A percentile compares a stretch with the other conserved stretches of the same genome.
Conservation (phyloP, 805 yeast genomes). For the Starmerella bombi region DNA sequence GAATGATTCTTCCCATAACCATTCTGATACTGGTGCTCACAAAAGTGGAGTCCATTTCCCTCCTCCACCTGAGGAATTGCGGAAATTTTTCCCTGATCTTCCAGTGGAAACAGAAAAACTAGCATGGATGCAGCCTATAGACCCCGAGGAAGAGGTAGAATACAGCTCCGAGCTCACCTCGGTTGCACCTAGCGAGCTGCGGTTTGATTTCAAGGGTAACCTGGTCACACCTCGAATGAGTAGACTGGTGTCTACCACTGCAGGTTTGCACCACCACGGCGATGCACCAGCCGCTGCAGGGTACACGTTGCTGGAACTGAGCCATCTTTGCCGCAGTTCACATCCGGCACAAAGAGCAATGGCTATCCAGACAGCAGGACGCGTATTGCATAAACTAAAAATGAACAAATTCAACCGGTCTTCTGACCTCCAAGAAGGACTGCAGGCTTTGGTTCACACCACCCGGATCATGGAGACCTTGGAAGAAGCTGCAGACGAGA, state of each 20-base stretch:
- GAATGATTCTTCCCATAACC: neutral
- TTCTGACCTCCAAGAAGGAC: conserved; percentile 28
- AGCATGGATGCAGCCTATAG: conserved; percentile 81
- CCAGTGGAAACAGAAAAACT: conserved; percentile 70
- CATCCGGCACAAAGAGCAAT: conserved; percentile 76
- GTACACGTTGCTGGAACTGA: conserved; percentile 71
- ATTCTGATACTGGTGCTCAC: neutral
- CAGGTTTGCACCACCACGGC: conserved; percentile 86
- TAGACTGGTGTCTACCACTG: conserved; percentile 36
- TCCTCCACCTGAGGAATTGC: conserved; percentile 57
- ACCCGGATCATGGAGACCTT: conserved; percentile 21
- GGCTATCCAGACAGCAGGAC: conserved; percentile 75
- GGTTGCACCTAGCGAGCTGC: conserved; percentile 40
- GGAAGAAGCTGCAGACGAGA: conserved; percentile 20
- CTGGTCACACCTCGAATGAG: conserved; percentile 48
- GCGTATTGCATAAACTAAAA: conserved; percentile 72
- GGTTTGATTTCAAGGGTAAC: conserved; percentile 83
- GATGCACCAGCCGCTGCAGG: conserved; percentile 85
- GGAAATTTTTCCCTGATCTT: conserved; percentile 76
- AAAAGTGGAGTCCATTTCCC: conserved; percentile 31
- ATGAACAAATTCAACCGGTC: conserved; percentile 30
- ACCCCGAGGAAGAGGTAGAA: conserved; percentile 27
- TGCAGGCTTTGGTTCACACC: conserved; percentile 17
- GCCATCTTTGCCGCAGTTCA: conserved; percentile 63
- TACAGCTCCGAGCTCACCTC: conserved; percentile 39